These are phyloP conservation scores for Streptanthus diversifolius DNA, from an alignment of 345 rosid genomes.

Conservation along the genomic window DNA sequence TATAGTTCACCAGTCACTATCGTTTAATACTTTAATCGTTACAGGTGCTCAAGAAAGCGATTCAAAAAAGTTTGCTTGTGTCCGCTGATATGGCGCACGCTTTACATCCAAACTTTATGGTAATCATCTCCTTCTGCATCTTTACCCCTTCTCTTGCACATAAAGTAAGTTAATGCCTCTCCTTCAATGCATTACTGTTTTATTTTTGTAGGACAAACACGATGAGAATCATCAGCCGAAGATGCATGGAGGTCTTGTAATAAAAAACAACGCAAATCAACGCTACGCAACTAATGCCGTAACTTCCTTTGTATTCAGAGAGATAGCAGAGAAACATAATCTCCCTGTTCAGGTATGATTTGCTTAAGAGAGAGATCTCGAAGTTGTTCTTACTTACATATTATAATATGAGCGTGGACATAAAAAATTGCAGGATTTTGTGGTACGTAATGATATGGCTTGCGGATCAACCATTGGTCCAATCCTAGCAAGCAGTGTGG, in stretches of 20 bases:
- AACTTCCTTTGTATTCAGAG: constrained; percentile 75
- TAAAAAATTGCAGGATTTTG: constrained; percentile 65
- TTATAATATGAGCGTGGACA: background rate
- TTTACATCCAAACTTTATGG: constrained; percentile 90
- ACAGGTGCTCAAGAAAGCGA: constrained; percentile 81
- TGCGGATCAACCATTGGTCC: constrained; percentile 99
- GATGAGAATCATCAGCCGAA: constrained; percentile 96
- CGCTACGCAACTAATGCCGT: constrained; percentile 95
- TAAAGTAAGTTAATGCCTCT: background rate
- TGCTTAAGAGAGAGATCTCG: background rate
- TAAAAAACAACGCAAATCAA: constrained; percentile 94
- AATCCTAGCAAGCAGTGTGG: constrained; percentile 87
- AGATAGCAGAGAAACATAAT: constrained; percentile 70
- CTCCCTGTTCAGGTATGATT: constrained; percentile 75
- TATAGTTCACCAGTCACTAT: background rate
- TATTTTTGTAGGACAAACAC: constrained; percentile 69
- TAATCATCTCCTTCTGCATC: constrained; percentile 17
- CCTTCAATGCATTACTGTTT: constrained; percentile 10
- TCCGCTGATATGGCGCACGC: constrained; percentile 99
- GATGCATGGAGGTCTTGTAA: constrained; percentile 98
- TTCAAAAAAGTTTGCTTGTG: constrained; percentile 82
- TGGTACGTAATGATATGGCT: constrained; percentile 89
- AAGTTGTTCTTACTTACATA: constrained; percentile 5
- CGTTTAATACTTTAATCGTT: constrained; percentile 3
- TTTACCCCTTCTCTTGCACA: background rate